Conservation (phyloP, 768 basidiomycete genomes). For the Crassisporium funariophilum region DNA sequence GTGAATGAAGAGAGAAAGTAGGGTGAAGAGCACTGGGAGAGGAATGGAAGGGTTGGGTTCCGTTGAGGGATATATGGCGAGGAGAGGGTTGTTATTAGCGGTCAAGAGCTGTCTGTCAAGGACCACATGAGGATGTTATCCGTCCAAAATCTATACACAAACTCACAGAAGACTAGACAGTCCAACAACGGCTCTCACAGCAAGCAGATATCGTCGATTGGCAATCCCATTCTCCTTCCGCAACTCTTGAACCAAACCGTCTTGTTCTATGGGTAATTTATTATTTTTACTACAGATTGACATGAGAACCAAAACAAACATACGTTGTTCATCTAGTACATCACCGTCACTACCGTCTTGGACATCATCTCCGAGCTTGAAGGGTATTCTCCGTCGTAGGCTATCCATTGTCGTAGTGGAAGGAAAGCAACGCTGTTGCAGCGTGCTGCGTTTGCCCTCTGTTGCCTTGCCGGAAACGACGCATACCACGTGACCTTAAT, state of each 20-base stretch:
- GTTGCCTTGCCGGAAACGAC: neutral
- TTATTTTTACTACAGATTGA: neutral
- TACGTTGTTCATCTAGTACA: conserved; percentile 59
- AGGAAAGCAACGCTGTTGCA: neutral
- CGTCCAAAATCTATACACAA: neutral
- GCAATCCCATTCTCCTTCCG: conserved; percentile 44
- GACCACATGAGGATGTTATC: conserved; percentile 3
- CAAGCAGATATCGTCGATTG: conserved; percentile 41
- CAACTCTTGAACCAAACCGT: conserved; percentile 53
- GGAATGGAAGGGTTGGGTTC: conserved; percentile 38
- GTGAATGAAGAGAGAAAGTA: conserved; percentile 54
- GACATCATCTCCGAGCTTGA: conserved; percentile 36
- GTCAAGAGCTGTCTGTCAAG: conserved; percentile 46
- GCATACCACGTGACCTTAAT: conserved; percentile 15
- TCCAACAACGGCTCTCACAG: conserved; percentile 42
- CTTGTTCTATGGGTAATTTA: conserved; percentile 52
- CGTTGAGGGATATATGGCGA: conserved; percentile 41
- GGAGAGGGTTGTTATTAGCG: conserved; percentile 47
- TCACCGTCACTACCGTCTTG: conserved; percentile 27
- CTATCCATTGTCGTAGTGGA: conserved; percentile 32
- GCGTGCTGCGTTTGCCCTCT: neutral
- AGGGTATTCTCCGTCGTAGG: conserved; percentile 49
- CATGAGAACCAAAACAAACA: conserved; percentile 3
- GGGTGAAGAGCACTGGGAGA: conserved; percentile 44
- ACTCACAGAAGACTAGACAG: conserved; percentile 52